phyloP scores from a whole-genome alignment of 2,329 filamentous ascomycete species.

The Paracoccidioides lutzii region DNA sequence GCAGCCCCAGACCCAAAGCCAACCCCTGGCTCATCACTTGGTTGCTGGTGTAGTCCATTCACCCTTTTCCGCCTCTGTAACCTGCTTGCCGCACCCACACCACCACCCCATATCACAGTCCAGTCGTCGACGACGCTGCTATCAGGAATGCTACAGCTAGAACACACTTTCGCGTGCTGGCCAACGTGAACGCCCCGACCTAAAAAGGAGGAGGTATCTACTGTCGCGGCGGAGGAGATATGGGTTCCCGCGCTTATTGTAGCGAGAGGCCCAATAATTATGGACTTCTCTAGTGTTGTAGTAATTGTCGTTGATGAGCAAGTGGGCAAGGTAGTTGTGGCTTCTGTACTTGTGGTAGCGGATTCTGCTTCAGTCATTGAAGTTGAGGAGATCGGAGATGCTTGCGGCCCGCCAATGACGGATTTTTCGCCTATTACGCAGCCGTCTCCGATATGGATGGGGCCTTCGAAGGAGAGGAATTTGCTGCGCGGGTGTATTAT shows the following conservation, averaged over 20 bases:
- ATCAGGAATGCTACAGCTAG: slow-evolving; percentile 46
- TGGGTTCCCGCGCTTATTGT: slow-evolving; percentile 27
- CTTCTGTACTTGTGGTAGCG: not conserved
- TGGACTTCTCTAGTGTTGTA: slow-evolving; percentile 27
- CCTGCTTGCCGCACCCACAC: slow-evolving; percentile 31
- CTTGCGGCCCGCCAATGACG: slow-evolving; percentile 23
- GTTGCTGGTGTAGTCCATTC: slow-evolving; percentile 21
- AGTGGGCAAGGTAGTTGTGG: not conserved
- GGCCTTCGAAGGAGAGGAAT: slow-evolving; percentile 64
- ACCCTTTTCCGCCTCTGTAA: slow-evolving; percentile 23
- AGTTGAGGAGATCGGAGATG: slow-evolving; percentile 9
- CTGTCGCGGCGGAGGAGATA: slow-evolving; percentile 24
- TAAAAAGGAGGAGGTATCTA: slow-evolving; percentile 36
- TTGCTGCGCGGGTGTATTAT: slow-evolving; percentile 78
- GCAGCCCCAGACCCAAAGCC: slow-evolving; percentile 11
- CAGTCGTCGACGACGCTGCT: slow-evolving; percentile 50
- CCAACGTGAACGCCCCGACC: slow-evolving; percentile 22
- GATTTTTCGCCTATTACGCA: slow-evolving; percentile 65
- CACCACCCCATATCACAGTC: slow-evolving; percentile 56
- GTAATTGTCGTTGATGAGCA: not conserved
- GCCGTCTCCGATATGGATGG: slow-evolving; percentile 66
- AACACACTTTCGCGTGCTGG: slow-evolving; percentile 57
- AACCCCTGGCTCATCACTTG: slow-evolving; percentile 2
- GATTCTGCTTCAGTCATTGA: slow-evolving; percentile 4
- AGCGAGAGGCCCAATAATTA: slow-evolving; percentile 27